Evolutionary conservation across 1,284 basidiomycete species (phyloP).

Genomic region (Vanrija humicola): DNA sequence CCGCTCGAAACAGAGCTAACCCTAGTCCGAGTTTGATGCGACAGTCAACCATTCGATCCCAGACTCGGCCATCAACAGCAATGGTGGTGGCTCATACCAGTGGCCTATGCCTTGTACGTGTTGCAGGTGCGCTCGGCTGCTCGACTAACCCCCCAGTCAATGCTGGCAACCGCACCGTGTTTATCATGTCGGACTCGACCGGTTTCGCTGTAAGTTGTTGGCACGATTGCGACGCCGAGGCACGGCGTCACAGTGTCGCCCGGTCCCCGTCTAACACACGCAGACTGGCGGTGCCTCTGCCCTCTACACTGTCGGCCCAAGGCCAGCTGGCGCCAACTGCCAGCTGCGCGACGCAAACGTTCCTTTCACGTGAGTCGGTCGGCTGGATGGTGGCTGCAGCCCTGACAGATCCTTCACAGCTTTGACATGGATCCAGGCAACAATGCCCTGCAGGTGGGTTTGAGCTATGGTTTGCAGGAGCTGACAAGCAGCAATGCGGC

Average conservation of each 20-base stretch:
- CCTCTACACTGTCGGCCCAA: constrained; percentile 23
- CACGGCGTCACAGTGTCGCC: not conserved
- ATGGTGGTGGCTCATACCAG: constrained; percentile 19
- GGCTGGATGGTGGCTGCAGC: not conserved
- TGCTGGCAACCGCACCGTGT: constrained; percentile 23
- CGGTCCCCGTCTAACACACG: constrained; percentile 1
- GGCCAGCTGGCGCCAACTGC: constrained; percentile 17
- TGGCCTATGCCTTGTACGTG: constrained; percentile 38
- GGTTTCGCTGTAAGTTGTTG: constrained; percentile 35
- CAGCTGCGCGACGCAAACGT: constrained; percentile 18
- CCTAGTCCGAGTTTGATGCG: constrained; percentile 37
- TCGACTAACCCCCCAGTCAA: constrained; percentile 23
- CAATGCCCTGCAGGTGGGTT: constrained; percentile 29
- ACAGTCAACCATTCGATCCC: constrained; percentile 34
- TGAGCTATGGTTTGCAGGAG: not conserved
- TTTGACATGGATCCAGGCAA: constrained; percentile 35
- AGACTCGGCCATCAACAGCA: constrained; percentile 17
- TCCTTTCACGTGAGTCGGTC: constrained; percentile 27
- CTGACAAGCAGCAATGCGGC: constrained; percentile 26
- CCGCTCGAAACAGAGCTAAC: not conserved
- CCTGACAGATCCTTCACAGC: not conserved
- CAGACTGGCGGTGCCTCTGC: constrained; percentile 40
- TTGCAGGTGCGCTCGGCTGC: not conserved
- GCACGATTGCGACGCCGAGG: not conserved
- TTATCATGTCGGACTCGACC: constrained; percentile 41